Conservation (phyloP, 345 rosid species). For the Trapa bicornis region DNA sequence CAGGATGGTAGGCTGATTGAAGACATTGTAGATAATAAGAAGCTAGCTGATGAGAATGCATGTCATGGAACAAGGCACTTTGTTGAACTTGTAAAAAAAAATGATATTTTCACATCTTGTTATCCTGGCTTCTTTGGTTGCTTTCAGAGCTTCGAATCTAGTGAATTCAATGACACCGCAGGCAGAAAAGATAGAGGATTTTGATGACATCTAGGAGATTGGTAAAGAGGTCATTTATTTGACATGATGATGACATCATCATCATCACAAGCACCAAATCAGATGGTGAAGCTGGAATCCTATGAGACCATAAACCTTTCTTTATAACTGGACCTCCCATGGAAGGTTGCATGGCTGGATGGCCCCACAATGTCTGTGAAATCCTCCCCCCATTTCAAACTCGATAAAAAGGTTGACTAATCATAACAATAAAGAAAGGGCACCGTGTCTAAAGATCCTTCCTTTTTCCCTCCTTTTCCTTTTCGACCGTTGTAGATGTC, state of each 20-base stretch:
- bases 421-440: background rate
- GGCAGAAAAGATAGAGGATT: background rate
- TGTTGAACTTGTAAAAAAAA: no score
- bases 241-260: background rate
- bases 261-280: conserved; percentile 9
- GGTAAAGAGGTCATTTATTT: background rate
- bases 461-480: conserved; percentile 4
- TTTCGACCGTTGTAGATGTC: conserved; percentile 7
- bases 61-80: no score
- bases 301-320: conserved; percentile 8
- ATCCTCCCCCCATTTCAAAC: background rate
- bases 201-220: background rate
- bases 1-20: no score
- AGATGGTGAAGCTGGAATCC: conserved; percentile 21
- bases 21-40: no score
- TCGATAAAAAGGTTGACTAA: background rate
- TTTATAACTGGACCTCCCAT: background rate
- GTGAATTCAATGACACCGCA: background rate
- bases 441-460: background rate
- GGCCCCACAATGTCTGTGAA: no score
- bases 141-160: no score
- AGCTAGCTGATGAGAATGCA: no score
- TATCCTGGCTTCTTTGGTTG: no score
- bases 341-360: conserved; percentile 10
- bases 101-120: no score